Evolutionary conservation across 768 basidiomycete species (phyloP).

Genomic region (Trametes punicea): DNA sequence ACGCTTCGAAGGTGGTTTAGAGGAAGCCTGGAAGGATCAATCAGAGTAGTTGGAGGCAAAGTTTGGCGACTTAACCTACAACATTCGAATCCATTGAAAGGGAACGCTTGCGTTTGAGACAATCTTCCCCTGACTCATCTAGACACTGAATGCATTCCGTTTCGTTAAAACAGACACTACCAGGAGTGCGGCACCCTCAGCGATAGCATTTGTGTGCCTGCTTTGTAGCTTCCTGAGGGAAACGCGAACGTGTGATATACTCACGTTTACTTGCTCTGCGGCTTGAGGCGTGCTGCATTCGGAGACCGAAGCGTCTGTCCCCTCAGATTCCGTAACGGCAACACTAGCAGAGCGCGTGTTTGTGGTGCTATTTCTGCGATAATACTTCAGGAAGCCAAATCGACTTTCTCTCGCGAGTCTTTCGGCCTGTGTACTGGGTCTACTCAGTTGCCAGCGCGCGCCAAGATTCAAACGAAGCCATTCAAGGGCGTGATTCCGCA

Average conservation of each 20-base stretch:
- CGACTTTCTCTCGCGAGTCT: not conserved
- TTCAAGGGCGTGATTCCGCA: too few relatives aligned
- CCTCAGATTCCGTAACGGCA: conserved; percentile 2
- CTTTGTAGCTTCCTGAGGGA: too few relatives aligned
- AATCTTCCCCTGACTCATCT: conserved; percentile 23
- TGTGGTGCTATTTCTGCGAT: conserved; percentile 14
- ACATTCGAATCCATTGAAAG: not conserved
- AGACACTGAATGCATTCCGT: conserved; percentile 7
- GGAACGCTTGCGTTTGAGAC: conserved; percentile 24
- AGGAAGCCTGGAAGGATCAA: not conserved
- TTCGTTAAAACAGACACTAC: too few relatives aligned
- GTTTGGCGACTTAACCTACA: not conserved
- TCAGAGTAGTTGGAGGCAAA: not conserved
- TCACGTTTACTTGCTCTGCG: conserved; percentile 8
- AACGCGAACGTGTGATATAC: too few relatives aligned
- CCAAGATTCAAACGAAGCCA: too few relatives aligned
- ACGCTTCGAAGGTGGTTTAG: conserved; percentile 19
- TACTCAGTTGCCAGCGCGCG: not conserved
- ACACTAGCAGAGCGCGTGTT: conserved; percentile 8
- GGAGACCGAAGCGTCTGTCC: not conserved
- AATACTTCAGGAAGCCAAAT: conserved; percentile 8
- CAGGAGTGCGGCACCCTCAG: too few relatives aligned
- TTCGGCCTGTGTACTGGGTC: not conserved
- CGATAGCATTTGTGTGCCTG: too few relatives aligned
- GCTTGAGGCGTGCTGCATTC: conserved; percentile 2